Conservation (phyloP, 75 land plant species). For the Cupressus sempervirens region DNA sequence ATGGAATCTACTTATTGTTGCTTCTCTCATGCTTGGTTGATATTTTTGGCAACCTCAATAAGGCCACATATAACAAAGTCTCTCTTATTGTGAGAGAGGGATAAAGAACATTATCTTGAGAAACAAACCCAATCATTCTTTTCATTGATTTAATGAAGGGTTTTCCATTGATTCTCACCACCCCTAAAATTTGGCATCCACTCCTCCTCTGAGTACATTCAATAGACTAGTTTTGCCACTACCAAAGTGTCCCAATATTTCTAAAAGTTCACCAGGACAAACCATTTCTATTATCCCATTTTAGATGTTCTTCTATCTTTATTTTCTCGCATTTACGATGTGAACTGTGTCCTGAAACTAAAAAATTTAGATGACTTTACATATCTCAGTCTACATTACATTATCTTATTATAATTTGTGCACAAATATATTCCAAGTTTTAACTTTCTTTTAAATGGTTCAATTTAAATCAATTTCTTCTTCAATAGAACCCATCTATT, state of each 20-base stretch:
- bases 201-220: constrained; percentile 35
- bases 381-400: constrained; percentile 4
- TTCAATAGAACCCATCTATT: no score
- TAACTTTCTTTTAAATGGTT: no score
- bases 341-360: constrained; percentile 5
- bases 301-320: constrained; percentile 29
- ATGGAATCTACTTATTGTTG: constrained; percentile 33
- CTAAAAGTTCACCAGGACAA: constrained; percentile 45
- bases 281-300: constrained; percentile 44
- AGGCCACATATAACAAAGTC: constrained; percentile 52
- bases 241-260: constrained; percentile 51
- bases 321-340: not conserved
- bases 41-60: constrained; percentile 39
- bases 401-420: not conserved
- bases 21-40: constrained; percentile 29
- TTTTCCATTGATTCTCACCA: constrained; percentile 32
- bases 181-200: constrained; percentile 20
- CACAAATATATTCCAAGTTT: no score
- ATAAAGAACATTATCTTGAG: constrained; percentile 63
- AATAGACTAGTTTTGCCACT: constrained; percentile 55
- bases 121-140: constrained; percentile 58
- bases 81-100: constrained; percentile 53
- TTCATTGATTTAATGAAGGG: constrained; percentile 22
- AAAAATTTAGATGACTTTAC: not conserved
- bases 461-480: no score